Base-by-base conservation (phyloP, 768 basidiomycete genomes). In the Royoungia palumana region DNA sequence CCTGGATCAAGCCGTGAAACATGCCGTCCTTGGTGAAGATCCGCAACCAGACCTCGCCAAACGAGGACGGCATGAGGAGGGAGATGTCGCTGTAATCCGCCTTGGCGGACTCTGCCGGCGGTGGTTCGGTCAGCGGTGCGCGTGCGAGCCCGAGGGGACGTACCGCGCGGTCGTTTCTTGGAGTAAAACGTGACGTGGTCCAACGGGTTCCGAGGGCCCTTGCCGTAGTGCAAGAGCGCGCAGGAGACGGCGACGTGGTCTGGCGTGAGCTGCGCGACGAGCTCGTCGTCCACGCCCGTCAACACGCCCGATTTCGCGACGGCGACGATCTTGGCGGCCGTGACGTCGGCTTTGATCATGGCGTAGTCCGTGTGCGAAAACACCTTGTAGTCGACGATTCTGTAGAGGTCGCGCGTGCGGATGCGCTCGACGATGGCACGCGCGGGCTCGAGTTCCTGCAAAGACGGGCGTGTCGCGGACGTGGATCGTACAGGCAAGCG, bases 201-300 rank as follows among this genome's bases (percentile, higher is more conserved):
- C 39, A 91, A 60, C 1, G 90, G 90, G 56, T 87, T 88, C 52
- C 71, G 64, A 37, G 80, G 78, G 54, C 77, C 72, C 81, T 85
- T 87, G 4, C 89, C 90, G 57, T 87, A 85, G 60, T 92, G 90
- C 75, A 91, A 74, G n/a, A 63, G 57, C 2, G 80, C 65, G 13
- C 82, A 70, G 42, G 83, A 78, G 19, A 92, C 85, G 35, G 85
- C 78, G 25, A 92, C 72, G 45, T 88, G 77, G 6, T 73, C 62
- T 0, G 68, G 65, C 14, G 52, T 61, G 11, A 86, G 68, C 9
- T 66, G 65, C 5, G 58, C 55, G 30, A 73, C 67, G 11, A 65
- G 57, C 6, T 55, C 63, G 12, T 63, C 52, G 10, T 68, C 57
- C 0, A 66, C 55, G 4, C 66, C 61, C 1, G 49, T 35, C 39